A percentile compares a stretch with the other conserved stretches of the same genome.
Evolutionary conservation across 2,329 filamentous ascomycete genomes (phyloP).

Genomic region (Xylaria sp.): DNA sequence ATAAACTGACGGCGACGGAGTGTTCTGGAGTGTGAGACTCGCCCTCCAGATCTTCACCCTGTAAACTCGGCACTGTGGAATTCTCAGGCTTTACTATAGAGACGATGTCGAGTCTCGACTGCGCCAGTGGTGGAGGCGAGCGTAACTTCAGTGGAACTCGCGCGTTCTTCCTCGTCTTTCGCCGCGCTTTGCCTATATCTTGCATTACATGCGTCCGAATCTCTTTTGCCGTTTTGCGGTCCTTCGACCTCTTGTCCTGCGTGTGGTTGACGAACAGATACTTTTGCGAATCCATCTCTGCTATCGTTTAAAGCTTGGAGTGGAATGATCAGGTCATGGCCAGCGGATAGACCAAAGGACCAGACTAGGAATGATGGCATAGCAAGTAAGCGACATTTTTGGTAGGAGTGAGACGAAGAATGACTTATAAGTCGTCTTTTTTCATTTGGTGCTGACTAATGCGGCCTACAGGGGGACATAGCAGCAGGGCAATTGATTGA

Average conservation of each 20-base stretch:
- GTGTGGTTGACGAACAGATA: constrained; percentile 38
- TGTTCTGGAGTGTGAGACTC: constrained; percentile 29
- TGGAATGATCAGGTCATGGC: constrained; percentile 17
- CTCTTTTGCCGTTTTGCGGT: constrained; percentile 35
- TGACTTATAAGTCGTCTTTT: neutral
- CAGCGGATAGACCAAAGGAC: constrained; percentile 1
- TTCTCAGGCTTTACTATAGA: constrained; percentile 19
- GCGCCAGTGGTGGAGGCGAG: constrained; percentile 32
- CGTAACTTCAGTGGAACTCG: constrained; percentile 32
- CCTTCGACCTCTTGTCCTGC: constrained; percentile 36
- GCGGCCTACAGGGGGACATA: neutral
- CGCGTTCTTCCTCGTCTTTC: constrained; percentile 36
- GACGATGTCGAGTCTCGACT: constrained; percentile 26
- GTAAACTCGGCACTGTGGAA: constrained; percentile 16
- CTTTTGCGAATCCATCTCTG: constrained; percentile 35
- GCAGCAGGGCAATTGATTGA: too few relatives aligned
- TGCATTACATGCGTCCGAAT: constrained; percentile 37
- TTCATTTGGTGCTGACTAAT: constrained; percentile 22
- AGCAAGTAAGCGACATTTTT: neutral
- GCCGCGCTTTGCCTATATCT: constrained; percentile 37
- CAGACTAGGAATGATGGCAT: too few relatives aligned
- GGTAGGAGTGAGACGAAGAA: constrained; percentile 9
- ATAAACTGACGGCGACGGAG: constrained; percentile 25
- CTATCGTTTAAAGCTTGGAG: constrained; percentile 23
- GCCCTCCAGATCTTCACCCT: constrained; percentile 20